Percentiles rank a stretch among this genome's conserved stretches.
These are phyloP conservation scores for Brassica juncea DNA, from an alignment of 345 rosid genomes.

Conservation along the genomic window DNA sequence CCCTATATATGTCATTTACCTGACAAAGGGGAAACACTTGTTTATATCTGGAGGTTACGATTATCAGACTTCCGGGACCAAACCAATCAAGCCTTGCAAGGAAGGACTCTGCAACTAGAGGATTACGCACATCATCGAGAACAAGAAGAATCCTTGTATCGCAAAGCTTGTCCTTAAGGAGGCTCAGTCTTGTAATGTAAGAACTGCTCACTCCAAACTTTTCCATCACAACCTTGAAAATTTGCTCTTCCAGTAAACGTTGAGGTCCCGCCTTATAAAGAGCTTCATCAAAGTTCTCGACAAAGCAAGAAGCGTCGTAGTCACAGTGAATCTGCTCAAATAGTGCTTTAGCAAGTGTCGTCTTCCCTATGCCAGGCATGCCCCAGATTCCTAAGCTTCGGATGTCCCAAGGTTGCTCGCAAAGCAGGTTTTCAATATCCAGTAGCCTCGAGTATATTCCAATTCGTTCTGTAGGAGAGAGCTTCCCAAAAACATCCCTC, in stretches of 20 bases:
- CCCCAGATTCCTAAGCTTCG: constrained; percentile 31
- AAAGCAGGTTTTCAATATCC: not conserved
- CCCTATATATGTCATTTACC: not conserved
- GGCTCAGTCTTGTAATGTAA: constrained; percentile 2
- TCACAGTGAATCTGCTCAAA: not conserved
- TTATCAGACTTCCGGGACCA: constrained; percentile 18
- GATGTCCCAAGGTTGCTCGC: constrained; percentile 6
- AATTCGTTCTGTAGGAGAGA: not conserved
- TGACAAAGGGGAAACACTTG: not conserved
- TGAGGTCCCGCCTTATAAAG: not conserved
- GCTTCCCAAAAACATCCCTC: not conserved
- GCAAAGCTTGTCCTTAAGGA: not conserved
- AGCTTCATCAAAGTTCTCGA: not conserved
- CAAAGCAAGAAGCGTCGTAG: constrained; percentile 15
- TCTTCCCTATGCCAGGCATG: constrained; percentile 32
- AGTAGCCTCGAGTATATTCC: not conserved
- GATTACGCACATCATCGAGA: constrained; percentile 23
- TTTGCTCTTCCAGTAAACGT: not conserved
- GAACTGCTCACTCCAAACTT: not conserved
- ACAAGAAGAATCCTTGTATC: constrained; percentile 21
- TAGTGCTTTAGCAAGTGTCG: constrained; percentile 8
- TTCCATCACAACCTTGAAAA: not conserved
- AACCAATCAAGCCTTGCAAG: not conserved
- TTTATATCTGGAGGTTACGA: constrained; percentile 20
- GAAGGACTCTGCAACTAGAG: not conserved